Base-by-base conservation (phyloP, 352 stramenopile species). In the Phytopythium delawarense region DNA sequence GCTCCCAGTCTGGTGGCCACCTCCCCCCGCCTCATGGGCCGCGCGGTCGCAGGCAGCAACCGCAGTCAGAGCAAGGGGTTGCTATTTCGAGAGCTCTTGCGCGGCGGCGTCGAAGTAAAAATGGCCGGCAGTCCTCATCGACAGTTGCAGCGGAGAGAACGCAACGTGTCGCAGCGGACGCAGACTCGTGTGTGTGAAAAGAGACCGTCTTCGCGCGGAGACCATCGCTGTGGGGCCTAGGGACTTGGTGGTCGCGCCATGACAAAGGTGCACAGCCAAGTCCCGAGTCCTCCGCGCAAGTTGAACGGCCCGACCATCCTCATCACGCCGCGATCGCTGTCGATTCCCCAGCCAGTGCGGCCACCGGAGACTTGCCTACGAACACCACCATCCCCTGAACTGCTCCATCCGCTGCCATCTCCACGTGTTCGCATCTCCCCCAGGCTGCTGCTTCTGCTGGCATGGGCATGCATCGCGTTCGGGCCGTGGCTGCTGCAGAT, bases 401-500 rank as follows among this genome's bases (percentile, higher is more conserved):
- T 25, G 23, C 28, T 42, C 6, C 28, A 21, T 5, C 28, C 20
- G 0, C 5, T 18, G 1, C 2, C 51, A 45, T 2, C 21, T n/a
- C 52, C 32, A 11, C 15, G 11, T 11, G 35, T 39, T 8, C 37
- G 21, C 11, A 21, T 46, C 5, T 35, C 53, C 0, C 21, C 53
- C 8, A 59, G 16, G 21, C 9, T 37, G 11, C n/a, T 76, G 44
- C 60, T 76, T 2, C 59, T 76, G 13, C 40, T 72, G 0, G 55
- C 67, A 23, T 74, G 70, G 67, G 59, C 68, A 30, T 40, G 70
- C 23, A 61, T 70, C 21, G 67, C 64, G 2, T 42, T 70, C 21
- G 57, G 46, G 4, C 65, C 77, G 18, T 53, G 79, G 40, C 13
- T 82, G 72, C 71, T 85, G 35, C 68, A 78, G 23, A 54, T 54